Base-by-base conservation (phyloP, 805 yeast species). In the Metschnikowia kunwiensis region DNA sequence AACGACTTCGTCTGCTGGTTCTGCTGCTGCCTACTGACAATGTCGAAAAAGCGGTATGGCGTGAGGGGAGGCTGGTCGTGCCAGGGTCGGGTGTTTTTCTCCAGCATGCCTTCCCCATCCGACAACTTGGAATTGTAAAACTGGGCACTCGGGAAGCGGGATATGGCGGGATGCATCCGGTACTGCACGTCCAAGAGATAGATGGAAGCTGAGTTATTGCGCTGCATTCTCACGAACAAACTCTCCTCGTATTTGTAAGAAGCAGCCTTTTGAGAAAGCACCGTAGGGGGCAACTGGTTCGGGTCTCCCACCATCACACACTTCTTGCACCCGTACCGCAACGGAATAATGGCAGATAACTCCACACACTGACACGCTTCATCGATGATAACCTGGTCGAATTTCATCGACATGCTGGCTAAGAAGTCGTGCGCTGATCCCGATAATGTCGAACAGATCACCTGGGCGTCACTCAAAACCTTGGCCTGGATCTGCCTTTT, bases 261-360 rank as follows among this genome's bases (percentile, higher is more conserved):
- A 1, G 94, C 82, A 1, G 98, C 97, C 10, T 78, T 82, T 49
- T 84, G 88, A 0, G 97, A 91, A 13, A 93, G 63, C 8, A 91
- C 97, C 0, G 98, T 91, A 0, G 98, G 98, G 0, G 98, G 98
- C 44, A 93, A 72, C 63, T 93, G 98, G 57, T 93, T 89, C 2
- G 97, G 97, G 65, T 93, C 98, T 58, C 98, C 98, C 30, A 93
- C 98, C 95, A 93, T 84, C 32, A 93, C 82, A 64, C 97, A 91
- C 37, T 80, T 78, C 42, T 74, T 80, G 51, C 94, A 85, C 1
- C 97, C 97, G 57, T 89, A 93, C 53, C 95, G 70, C 46, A 93
- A 66, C 0, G 98, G 98, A 50, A 91, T 91, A 17, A 93, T 74
- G 0, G 95, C 85, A 6, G 96, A 86, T 23, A 91, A 57, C 55